phyloP scores from a whole-genome alignment of 2,329 filamentous ascomycete species.

The Colletotrichum kahawae region DNA sequence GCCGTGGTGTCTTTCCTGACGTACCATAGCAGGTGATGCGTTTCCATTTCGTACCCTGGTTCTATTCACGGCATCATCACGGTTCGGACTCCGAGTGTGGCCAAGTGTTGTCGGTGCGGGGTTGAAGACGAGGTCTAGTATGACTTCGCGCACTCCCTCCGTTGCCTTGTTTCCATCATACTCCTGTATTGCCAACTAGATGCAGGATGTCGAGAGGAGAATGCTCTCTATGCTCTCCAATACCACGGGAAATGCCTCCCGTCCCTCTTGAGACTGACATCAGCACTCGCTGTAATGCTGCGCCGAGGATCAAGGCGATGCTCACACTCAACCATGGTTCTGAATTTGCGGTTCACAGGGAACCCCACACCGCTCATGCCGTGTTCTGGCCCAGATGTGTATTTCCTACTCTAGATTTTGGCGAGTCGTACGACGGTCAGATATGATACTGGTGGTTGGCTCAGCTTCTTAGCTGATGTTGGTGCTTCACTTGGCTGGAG shows the following conservation, averaged over 20 bases:
- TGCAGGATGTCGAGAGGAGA: not conserved
- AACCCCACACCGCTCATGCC: not conserved
- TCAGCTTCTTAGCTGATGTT: not conserved
- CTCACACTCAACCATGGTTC: not conserved
- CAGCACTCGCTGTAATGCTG: not conserved
- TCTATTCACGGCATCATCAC: not conserved
- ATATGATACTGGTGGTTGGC: not conserved
- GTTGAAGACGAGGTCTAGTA: not conserved
- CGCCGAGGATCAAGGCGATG: not conserved
- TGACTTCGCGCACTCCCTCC: not conserved
- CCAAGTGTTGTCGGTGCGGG: not conserved
- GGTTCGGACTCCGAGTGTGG: not conserved
- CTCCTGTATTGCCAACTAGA: not conserved
- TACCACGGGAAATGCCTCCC: not conserved
- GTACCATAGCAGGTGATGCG: not conserved
- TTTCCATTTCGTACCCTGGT: not conserved
- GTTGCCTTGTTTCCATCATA: not conserved
- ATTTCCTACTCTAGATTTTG: not conserved
- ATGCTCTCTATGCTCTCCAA: accelerated
- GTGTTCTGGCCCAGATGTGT: not conserved
- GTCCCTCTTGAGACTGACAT: not conserved
- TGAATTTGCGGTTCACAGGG: not conserved
- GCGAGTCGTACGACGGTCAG: not conserved
- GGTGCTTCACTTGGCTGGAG: not conserved
- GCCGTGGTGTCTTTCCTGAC: not conserved